phyloP scores from a whole-genome alignment of 2,329 filamentous ascomycete species.

The Aspergillus fijiensis region DNA sequence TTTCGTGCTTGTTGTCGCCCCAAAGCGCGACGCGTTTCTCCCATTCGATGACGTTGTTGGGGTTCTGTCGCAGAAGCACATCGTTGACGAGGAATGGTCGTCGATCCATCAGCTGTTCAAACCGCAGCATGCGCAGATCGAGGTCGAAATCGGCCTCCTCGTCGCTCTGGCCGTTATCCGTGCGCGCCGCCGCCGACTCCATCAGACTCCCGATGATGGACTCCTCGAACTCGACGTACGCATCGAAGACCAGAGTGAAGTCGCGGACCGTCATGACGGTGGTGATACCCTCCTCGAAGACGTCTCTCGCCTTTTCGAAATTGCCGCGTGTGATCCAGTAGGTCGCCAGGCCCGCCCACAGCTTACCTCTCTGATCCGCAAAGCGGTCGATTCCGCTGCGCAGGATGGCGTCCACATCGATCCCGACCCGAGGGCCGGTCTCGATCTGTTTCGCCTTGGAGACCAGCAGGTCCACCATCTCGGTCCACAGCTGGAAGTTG shows the following conservation, averaged over 20 bases:
- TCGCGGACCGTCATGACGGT: constrained; percentile 99
- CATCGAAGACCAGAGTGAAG: constrained; percentile 94
- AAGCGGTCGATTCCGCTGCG: constrained; percentile 88
- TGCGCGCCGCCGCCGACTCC: constrained; percentile 76
- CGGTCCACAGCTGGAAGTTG: constrained; percentile 94
- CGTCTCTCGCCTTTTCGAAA: constrained; percentile 87
- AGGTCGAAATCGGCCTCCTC: constrained; percentile 89
- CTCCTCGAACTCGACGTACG: constrained; percentile 95
- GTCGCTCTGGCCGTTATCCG: constrained; percentile 75
- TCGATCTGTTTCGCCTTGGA: constrained; percentile 85
- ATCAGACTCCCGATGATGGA: constrained; percentile 89
- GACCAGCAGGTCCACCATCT: constrained; percentile 94
- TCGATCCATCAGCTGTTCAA: constrained; percentile 96
- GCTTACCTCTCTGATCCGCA: constrained; percentile 86
- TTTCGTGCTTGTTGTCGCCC: constrained; percentile 87
- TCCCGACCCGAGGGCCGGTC: constrained; percentile 74
- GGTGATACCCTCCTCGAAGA: constrained; percentile 94
- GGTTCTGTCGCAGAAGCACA: constrained; percentile 90
- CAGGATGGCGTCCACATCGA: constrained; percentile 89
- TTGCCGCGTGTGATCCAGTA: constrained; percentile 94
- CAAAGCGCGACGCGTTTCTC: constrained; percentile 94
- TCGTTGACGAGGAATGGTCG: constrained; percentile 95
- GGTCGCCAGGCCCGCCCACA: constrained; percentile 92
- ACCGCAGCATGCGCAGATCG: constrained; percentile 95
- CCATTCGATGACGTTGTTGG: constrained; percentile 95